Conservation (phyloP, 2,329 filamentous ascomycete genomes). For the Colletotrichum noveboracense region DNA sequence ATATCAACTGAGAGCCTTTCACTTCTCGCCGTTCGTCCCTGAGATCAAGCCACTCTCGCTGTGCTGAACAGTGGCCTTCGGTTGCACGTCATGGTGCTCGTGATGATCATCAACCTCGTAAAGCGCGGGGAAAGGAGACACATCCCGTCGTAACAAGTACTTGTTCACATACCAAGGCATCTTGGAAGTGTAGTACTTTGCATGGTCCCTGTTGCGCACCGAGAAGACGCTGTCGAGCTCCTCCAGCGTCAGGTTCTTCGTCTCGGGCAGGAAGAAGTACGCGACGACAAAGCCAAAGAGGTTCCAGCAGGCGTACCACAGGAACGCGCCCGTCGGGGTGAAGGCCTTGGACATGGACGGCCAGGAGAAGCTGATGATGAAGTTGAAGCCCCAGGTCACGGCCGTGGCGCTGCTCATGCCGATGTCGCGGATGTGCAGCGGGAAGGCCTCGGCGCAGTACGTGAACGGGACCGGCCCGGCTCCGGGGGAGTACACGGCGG, state of each 20-base stretch:
- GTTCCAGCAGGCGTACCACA: constrained; percentile 44
- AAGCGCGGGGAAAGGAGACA: constrained; percentile 33
- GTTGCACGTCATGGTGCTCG: not conserved
- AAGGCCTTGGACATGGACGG: constrained; percentile 27
- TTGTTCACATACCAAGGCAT: constrained; percentile 37
- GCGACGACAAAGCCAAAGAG: constrained; percentile 36
- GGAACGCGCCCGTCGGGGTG: constrained; percentile 39
- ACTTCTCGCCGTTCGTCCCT: not conserved
- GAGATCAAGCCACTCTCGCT: not conserved
- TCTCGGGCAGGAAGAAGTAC: constrained; percentile 40
- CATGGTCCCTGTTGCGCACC: constrained; percentile 34
- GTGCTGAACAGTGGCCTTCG: not conserved
- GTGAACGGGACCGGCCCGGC: constrained; percentile 65
- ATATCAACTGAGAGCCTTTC: not conserved
- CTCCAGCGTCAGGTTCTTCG: constrained; percentile 38
- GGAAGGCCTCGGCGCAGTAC: constrained; percentile 64
- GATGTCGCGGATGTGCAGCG: constrained; percentile 59
- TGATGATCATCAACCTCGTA: constrained; percentile 30
- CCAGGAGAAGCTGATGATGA: constrained; percentile 41
- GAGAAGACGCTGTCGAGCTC: constrained; percentile 39
- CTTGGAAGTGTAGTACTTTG: constrained; percentile 33
- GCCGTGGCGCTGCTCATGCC: constrained; percentile 53
- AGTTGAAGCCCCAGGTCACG: constrained; percentile 45
- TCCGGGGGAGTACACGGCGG: constrained; percentile 51
- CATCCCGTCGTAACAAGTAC: constrained; percentile 30